Evolutionary conservation across 768 basidiomycete genomes (phyloP).

Genomic region (Agaricus bisporus): DNA sequence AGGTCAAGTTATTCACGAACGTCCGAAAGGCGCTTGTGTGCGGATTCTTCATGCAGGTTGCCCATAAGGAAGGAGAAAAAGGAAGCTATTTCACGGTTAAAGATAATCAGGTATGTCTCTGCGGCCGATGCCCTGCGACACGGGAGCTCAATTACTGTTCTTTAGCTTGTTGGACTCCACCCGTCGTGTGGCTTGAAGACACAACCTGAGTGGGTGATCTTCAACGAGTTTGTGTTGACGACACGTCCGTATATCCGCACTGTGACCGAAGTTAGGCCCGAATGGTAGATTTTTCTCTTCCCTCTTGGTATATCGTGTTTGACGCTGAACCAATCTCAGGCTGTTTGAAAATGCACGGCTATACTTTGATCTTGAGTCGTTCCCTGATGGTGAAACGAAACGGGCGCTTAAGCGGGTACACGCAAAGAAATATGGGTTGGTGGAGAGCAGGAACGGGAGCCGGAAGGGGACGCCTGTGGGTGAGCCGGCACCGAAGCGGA

Average conservation of each 20-base stretch:
- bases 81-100: slow-evolving; percentile 86
- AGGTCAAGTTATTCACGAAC: slow-evolving; percentile 63
- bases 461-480: slow-evolving; percentile 13
- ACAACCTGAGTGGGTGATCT: slow-evolving; percentile 85
- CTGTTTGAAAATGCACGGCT: slow-evolving; percentile 31
- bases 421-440: slow-evolving; percentile 38
- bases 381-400: slow-evolving; percentile 71
- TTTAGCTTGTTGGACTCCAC: slow-evolving; percentile 65
- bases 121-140: not conserved
- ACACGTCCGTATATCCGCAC: slow-evolving; percentile 87
- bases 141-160: not conserved
- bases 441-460: slow-evolving; percentile 14
- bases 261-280: slow-evolving; percentile 78
- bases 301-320: slow-evolving; percentile 1
- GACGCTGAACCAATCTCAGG: slow-evolving; percentile 21
- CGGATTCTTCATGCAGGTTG: slow-evolving; percentile 98
- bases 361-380: slow-evolving; percentile 66
- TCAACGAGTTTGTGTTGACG: slow-evolving; percentile 85
- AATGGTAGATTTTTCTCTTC: slow-evolving; percentile 54
- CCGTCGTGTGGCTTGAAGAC: slow-evolving; percentile 80
- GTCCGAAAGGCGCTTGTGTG: slow-evolving; percentile 82
- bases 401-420: slow-evolving; percentile 48
- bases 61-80: slow-evolving; percentile 91
- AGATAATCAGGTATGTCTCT: slow-evolving; percentile 73
- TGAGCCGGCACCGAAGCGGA: slow-evolving; percentile 25